Conservation (phyloP, 1,284 basidiomycete species). For the Meira miltonrushii region DNA sequence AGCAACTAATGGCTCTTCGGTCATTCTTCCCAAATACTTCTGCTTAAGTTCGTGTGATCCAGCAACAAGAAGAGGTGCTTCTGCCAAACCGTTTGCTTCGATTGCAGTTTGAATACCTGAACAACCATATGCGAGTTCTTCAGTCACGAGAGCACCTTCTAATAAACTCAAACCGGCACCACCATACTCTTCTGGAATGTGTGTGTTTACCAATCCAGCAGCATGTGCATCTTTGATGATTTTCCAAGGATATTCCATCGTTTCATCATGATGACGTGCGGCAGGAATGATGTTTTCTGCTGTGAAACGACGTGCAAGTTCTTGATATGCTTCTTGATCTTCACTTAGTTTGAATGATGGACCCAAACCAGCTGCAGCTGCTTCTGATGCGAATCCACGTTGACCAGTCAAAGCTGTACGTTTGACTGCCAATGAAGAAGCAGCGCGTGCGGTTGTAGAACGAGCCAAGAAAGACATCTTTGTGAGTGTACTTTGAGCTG, state of each 20-base stretch:
- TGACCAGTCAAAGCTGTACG: background rate
- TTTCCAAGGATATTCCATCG: conserved; percentile 57
- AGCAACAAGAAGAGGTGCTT: conserved; percentile 58
- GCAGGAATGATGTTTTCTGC: conserved; percentile 57
- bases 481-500: background rate
- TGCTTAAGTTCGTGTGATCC: conserved; percentile 57
- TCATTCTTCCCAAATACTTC: conserved; percentile 61
- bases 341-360: conserved; percentile 49
- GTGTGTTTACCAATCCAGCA: conserved; percentile 53
- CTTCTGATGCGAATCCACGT: conserved; percentile 7
- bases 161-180: conserved; percentile 57
- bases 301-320: conserved; percentile 57
- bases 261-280: conserved; percentile 54
- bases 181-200: conserved; percentile 56
- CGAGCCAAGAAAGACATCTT: conserved; percentile 10
- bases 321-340: conserved; percentile 54
- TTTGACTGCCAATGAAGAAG: background rate
- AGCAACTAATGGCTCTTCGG: conserved; percentile 59
- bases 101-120: conserved; percentile 58
- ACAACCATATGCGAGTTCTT: conserved; percentile 59
- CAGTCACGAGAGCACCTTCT: conserved; percentile 57
- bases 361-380: background rate
- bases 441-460: conserved; percentile 1
- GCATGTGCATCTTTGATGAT: conserved; percentile 59
- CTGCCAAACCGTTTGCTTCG: conserved; percentile 58